Conservation (phyloP, 495 filamentous ascomycete genomes). For the Penicillium cosmopolitanum region DNA sequence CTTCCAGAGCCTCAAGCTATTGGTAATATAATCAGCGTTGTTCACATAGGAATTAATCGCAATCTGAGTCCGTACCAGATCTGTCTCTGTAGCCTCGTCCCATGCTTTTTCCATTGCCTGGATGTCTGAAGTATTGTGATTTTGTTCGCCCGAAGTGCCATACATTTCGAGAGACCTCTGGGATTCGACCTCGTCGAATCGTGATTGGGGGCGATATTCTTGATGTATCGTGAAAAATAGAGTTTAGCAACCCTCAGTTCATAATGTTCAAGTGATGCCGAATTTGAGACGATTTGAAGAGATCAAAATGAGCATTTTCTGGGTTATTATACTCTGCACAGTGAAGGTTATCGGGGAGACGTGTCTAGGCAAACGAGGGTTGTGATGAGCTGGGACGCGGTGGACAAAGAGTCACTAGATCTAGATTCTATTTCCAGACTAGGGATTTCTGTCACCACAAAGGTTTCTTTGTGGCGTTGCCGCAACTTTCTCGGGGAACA, state of each 20-base stretch:
- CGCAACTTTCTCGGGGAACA: too few relatives aligned
- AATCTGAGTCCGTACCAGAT: conserved; percentile 11
- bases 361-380: not conserved
- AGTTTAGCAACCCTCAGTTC: not conserved
- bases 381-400: not conserved
- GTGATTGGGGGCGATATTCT: not conserved
- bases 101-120: conserved; percentile 9
- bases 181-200: not conserved
- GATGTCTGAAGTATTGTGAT: not conserved
- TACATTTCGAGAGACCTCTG: not conserved
- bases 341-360: not conserved
- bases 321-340: not conserved
- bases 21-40: not conserved
- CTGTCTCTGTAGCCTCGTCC: conserved; percentile 3
- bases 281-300: not conserved
- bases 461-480: not conserved
- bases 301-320: conserved; percentile 2
- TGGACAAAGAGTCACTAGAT: not conserved
- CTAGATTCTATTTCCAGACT: not conserved
- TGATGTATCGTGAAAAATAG: not conserved
- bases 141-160: not conserved
- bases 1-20: conserved; percentile 29
- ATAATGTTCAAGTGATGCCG: not conserved
- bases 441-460: not conserved
- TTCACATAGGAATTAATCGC: not conserved